Base-by-base conservation (phyloP, 805 yeast species). In the Ogataea trehaloabstinens region DNA sequence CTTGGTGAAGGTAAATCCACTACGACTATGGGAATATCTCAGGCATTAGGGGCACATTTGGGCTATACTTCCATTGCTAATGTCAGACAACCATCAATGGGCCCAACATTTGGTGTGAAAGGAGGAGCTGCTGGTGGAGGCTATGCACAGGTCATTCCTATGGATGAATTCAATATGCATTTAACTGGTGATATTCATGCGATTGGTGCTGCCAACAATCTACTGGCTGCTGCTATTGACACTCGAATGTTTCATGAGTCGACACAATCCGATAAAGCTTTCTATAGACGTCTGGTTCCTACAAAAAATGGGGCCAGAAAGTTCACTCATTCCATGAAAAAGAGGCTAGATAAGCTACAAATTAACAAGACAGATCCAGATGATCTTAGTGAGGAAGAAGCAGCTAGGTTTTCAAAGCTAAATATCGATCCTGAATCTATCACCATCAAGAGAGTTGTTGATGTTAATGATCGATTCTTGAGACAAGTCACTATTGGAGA, bases 61-160 rank as follows among this genome's bases (percentile, higher is more conserved):
- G 71, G 76, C 37, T 71, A 76, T 50, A 78, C 82, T 42, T 82
- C 82, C 11, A 74, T 84, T 56, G 93, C 91, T 48, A 84, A 83
- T 58, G 93, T 84, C 37, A 77, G 93, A 71, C 93, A 84, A 61
- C 93, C 93, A 19, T 81, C 89, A 6, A 82, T 84, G 90, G 93
- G 93, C 40, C 93, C 93, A 48, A 84, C 93, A 15, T 84, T 84
- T 55, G 93, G 93, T 67, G 82, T 84, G 51, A 84, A 84, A 62
- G 93, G 93, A 64, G 93, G 93, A 66, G 93, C 93, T 51, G 93
- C 93, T 6, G 93, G 93, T 60, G 91, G 93, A 62, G 93, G 93
- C 44, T 84, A 83, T 58, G 81, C 93, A 20, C 91, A 84, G 64
- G 93, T 84, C 22, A 82, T 84, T 59, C 93, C 93, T 47, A 84